phyloP scores from a whole-genome alignment of 495 filamentous ascomycete species.

The Penicillium cataractarum region DNA sequence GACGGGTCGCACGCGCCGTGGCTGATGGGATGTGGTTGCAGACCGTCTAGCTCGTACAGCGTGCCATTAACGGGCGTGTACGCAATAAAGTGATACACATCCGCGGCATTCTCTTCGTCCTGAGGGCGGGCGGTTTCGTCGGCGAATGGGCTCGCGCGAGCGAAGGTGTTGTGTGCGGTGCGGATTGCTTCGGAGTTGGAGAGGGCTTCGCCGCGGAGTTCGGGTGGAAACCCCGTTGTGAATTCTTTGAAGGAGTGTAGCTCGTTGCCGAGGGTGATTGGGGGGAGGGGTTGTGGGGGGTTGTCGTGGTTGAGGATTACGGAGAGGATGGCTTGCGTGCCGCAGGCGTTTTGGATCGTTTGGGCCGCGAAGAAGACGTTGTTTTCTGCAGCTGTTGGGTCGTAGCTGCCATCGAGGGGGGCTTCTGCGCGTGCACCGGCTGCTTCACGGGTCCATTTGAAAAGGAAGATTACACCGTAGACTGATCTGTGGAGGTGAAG shows the following conservation, averaged over 20 bases:
- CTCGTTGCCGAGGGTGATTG: slow-evolving; percentile 54
- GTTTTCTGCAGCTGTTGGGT: slow-evolving; percentile 66
- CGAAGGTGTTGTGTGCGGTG: slow-evolving; percentile 91
- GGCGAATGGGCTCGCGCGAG: slow-evolving; percentile 82
- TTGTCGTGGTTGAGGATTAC: slow-evolving; percentile 85
- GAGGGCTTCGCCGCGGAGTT: slow-evolving; percentile 69
- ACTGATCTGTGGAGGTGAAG: slow-evolving; percentile 60
- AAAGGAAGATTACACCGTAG: slow-evolving; percentile 99
- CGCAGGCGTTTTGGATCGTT: slow-evolving; percentile 99
- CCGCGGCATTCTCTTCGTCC: slow-evolving; percentile 58
- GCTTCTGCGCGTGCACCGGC: slow-evolving; percentile 60
- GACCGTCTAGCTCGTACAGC: slow-evolving; percentile 93
- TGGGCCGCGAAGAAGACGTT: slow-evolving; percentile 93
- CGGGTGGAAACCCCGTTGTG: slow-evolving; percentile 81
- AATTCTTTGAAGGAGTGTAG: slow-evolving; percentile 88
- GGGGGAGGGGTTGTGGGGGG: slow-evolving; percentile 19
- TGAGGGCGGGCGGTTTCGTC: slow-evolving; percentile 76
- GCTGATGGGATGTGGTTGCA: slow-evolving; percentile 88
- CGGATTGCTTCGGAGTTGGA: slow-evolving; percentile 81
- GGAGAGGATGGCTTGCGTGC: slow-evolving; percentile 92
- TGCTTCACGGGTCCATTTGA: slow-evolving; percentile 89
- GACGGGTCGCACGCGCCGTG: slow-evolving; percentile 73
- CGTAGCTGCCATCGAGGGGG: slow-evolving; percentile 77
- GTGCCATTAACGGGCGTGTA: slow-evolving; percentile 79
- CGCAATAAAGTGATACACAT: slow-evolving; percentile 97